Evolutionary conservation across 495 filamentous ascomycete species (phyloP).

Genomic region (Neurospora sublineolata): DNA sequence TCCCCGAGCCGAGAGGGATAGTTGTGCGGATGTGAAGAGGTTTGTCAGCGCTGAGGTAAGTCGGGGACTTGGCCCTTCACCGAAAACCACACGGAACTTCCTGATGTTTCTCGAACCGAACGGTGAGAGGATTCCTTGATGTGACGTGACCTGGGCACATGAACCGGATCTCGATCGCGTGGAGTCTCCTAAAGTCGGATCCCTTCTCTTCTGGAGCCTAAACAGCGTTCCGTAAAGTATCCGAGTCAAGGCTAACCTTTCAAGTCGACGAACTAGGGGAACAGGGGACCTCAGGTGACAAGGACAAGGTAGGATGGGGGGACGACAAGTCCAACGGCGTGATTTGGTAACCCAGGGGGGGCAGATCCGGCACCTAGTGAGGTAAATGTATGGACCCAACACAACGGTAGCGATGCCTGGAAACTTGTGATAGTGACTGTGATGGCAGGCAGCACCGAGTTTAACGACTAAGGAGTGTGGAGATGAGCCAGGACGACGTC

Average conservation of each 20-base stretch:
- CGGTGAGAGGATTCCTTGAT: neutral
- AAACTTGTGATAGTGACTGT: neutral
- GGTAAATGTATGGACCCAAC: neutral
- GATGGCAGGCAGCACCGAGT: neutral
- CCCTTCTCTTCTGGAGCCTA: neutral
- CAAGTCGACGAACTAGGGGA: neutral
- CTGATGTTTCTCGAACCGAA: neutral
- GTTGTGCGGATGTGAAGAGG: neutral
- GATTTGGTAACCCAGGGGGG: neutral
- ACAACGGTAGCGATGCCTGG: neutral
- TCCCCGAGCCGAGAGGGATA: neutral
- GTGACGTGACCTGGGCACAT: neutral
- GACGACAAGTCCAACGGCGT: neutral
- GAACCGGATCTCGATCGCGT: neutral
- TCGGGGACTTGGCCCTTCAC: neutral
- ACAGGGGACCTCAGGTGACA: neutral
- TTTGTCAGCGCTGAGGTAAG: neutral
- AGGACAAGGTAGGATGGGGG: neutral
- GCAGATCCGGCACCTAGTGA: neutral
- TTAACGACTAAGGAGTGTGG: neutral
- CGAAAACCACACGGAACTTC: neutral
- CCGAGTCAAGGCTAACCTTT: neutral
- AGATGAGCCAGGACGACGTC: neutral
- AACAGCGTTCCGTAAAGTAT: neutral
- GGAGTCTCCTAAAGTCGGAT: neutral